Base-by-base conservation (phyloP, 2,329 filamentous ascomycete genomes). In the Stagonosporopsis vannaccii region DNA sequence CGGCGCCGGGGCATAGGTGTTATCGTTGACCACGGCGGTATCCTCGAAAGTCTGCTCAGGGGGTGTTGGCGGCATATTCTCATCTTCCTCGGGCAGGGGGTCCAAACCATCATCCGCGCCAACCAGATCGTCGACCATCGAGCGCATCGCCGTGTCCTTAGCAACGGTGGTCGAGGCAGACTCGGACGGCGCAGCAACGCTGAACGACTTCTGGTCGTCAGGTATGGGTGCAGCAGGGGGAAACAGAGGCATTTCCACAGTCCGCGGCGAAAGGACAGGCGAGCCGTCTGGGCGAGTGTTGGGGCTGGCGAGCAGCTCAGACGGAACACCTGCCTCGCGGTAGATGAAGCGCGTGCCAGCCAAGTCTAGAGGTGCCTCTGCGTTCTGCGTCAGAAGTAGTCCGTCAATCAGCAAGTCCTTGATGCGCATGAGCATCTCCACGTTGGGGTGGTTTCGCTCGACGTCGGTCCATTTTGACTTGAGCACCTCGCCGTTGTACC, bases 361-460 rank as follows among this genome's bases (percentile, higher is more conserved):
- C 30, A 84, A 68, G 43, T 77, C 76, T 20, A 84, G 67, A 9
- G 82, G 82, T 15, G 82, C 79, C 71, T 77, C 76, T 62, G 78
- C 58, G 19, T 81, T 79, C 51, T 82, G 77, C n/a, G 84, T 82
- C 25, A 89, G 73, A 49, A 83, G 76, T 33, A 88, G 75, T 3
- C 85, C 87, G 70, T 87, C 85, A 43, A 85, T 80, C 7, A 90
- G 76, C 28, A 90, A 80, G 57, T 87, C 85, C 51, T 84, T 82
- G 50, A 90, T 81, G 36, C 88, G 82, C 68, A 85, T 84, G n/a
- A 88, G 79, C 84, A 88, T 88, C 72, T 90, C 88, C 30, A 85
- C 78, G 51, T 87, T 85, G 0, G 82, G 80, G 33, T 86, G 82
- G 49, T 82, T 80, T 51, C 83, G 79, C 57, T 84, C 78, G 28